Evolutionary conservation across 192 early-diverging fungal genomes (phyloP).

Genomic region (Backusella tarrabulga): DNA sequence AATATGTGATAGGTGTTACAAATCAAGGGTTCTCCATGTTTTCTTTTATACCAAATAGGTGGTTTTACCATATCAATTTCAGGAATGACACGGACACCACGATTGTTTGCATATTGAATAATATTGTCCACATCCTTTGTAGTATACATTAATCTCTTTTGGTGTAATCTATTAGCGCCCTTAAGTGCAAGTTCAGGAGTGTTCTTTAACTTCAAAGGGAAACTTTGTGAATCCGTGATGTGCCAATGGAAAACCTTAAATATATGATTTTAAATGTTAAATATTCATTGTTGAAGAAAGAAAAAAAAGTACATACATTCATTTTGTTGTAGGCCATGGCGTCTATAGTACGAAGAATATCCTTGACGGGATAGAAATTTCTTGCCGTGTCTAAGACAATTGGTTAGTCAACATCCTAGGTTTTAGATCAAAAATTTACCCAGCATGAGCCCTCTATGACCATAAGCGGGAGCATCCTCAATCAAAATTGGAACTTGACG

Average conservation of each 20-base stretch:
- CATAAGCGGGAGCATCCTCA: slow-evolving; percentile 57
- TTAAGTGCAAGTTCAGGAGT: slow-evolving; percentile 61
- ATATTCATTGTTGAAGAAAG: neutral
- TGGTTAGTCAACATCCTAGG: neutral
- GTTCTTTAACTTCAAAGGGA: slow-evolving; percentile 60
- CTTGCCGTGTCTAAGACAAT: slow-evolving; percentile 58
- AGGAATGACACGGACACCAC: slow-evolving; percentile 87
- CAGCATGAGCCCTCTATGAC: slow-evolving; percentile 67
- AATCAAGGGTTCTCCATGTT: neutral
- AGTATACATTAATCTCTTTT: slow-evolving; percentile 63
- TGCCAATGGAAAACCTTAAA: slow-evolving; percentile 73
- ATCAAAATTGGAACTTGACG: slow-evolving; percentile 50
- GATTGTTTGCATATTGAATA: slow-evolving; percentile 68
- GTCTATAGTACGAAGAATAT: slow-evolving; percentile 68
- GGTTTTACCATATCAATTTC: slow-evolving; percentile 78
- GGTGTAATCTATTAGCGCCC: slow-evolving; percentile 60
- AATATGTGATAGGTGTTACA: neutral
- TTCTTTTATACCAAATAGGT: slow-evolving; percentile 5
- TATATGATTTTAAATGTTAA: too few relatives aligned
- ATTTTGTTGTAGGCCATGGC: slow-evolving; percentile 82
- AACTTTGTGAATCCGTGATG: slow-evolving; percentile 69
- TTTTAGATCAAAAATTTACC: slow-evolving; percentile 12
- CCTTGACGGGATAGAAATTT: slow-evolving; percentile 65
- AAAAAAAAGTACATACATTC: slow-evolving; percentile 48
- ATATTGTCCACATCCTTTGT: slow-evolving; percentile 68